Base-by-base conservation (phyloP, 169 alveolate species). In the Eimeria maxima region DNA sequence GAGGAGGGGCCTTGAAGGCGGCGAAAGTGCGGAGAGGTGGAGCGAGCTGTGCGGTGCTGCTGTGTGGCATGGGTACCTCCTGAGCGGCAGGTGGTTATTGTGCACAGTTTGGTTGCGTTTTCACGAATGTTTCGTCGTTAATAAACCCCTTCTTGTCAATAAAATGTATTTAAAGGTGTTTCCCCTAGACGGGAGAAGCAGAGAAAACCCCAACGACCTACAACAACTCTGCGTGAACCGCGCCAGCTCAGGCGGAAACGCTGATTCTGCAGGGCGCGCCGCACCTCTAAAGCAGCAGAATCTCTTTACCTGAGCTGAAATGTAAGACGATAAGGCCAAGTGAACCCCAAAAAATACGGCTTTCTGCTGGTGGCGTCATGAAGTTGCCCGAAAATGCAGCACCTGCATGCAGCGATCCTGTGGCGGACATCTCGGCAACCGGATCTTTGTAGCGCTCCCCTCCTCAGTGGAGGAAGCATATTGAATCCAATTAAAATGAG, bases 361-460 rank as follows among this genome's bases (percentile, higher is more conserved):
- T 69, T 69, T 69, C 50, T 45, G 24, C 80, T 6, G 45, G 27
- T n/a, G 45, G 80, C 80, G 6, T 45, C 42, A 10, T 33, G 69
- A 60, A 60, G 69, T 60, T 60, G 5, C 69, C 11, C 18, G 20
- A 18, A 60, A 60, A 60, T 27, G 80, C 42, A 69, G 50, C 80
- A 33, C 80, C 80, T 69, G 80, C 80, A 69, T 69, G 80, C 80
- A 18, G 80, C 80, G 80, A 69, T 69, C 80, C 42, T 7, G 80
- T 45, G 13, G 45, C 80, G 13, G 45, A 33, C 24, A 69, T 60
- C 80, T 33, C 42, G 45, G 45, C 80, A 42, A 69, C 80, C 24
- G 50, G 80, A 69, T 69, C 80, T 33, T 33, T 69, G 80, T 18
- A 16, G 2, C 45, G 42, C 45, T 20, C 80, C 22, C 27, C 80